These are phyloP conservation scores for Cladosporium sp. DNA, from an alignment of 2,329 filamentous ascomycete genomes.

Conservation along the genomic window DNA sequence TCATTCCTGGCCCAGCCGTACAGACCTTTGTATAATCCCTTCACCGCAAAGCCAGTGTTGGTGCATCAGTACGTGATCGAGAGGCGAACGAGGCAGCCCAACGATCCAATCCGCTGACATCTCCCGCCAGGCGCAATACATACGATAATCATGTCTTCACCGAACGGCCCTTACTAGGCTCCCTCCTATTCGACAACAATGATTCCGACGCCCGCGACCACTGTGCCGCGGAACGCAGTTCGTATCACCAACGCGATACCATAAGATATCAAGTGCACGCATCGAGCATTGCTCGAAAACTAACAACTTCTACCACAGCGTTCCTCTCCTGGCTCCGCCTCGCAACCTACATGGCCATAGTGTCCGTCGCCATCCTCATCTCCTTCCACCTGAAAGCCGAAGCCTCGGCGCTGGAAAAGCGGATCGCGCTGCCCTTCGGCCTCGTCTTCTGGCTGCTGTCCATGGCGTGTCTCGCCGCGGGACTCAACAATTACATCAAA, in stretches of 20 bases:
- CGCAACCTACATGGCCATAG: constrained; percentile 84
- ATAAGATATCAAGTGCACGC: not conserved
- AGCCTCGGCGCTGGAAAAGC: constrained; percentile 66
- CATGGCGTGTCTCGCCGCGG: constrained; percentile 69
- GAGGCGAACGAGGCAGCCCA: not conserved
- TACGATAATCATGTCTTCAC: constrained; percentile 50
- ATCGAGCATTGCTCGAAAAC: not conserved
- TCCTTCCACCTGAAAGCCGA: constrained; percentile 83
- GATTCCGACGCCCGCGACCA: constrained; percentile 72
- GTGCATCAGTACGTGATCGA: constrained; percentile 39
- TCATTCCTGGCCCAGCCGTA: constrained; percentile 36
- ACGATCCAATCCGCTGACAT: too few species aligned
- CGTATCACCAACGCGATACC: constrained; percentile 9
- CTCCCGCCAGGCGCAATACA: constrained; percentile 32
- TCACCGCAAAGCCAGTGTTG: constrained; percentile 45
- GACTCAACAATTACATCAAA: constrained; percentile 82
- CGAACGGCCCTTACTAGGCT: constrained; percentile 60
- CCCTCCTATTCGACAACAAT: constrained; percentile 70
- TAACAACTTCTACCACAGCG: constrained; percentile 30
- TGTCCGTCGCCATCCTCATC: constrained; percentile 83
- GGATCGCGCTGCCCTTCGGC: constrained; percentile 78
- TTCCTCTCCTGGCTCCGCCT: constrained; percentile 91
- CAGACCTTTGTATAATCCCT: constrained; percentile 51
- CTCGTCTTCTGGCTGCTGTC: constrained; percentile 83
- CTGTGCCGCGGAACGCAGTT: constrained; percentile 71